phyloP scores from a whole-genome alignment of 1,139 yeast species.

The Dujonia santamariae region DNA sequence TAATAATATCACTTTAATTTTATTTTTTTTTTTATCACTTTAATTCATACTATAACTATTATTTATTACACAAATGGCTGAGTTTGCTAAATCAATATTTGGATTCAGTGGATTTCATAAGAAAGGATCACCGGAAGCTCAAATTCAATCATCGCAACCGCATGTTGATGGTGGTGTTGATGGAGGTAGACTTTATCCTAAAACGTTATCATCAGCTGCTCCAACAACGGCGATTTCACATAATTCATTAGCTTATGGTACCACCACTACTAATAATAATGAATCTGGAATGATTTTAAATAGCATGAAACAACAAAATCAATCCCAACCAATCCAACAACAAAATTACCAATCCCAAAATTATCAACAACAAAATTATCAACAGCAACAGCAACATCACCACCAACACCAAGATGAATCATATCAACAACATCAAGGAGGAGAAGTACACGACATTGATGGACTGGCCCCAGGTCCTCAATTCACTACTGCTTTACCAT shows the following conservation, averaged over 20 bases:
- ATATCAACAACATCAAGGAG: conserved; percentile 7
- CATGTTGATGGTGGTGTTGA: not conserved
- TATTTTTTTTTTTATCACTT: too few species aligned
- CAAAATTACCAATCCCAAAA: conserved; percentile 5
- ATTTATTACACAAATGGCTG: conserved; percentile 51
- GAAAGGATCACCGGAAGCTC: conserved; percentile 17
- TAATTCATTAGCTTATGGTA: conserved; percentile 65
- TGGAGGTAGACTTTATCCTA: conserved; percentile 26
- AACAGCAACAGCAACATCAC: conserved; percentile 11
- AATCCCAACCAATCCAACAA: conserved; percentile 22
- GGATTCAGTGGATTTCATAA: conserved; percentile 52
- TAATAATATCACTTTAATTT: too few species aligned
- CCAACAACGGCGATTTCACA: conserved; percentile 71
- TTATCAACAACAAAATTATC: not conserved
- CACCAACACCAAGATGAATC: conserved; percentile 12
- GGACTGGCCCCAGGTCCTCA: conserved; percentile 15
- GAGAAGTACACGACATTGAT: conserved; percentile 8
- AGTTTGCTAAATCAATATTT: conserved; percentile 59
- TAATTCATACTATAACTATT: too few species aligned
- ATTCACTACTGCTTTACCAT: conserved; percentile 10
- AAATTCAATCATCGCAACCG: not conserved
- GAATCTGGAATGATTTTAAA: conserved; percentile 17
- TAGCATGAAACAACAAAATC: conserved; percentile 9
- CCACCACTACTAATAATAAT: conserved; percentile 42
- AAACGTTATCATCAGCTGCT: conserved; percentile 32